Conservation (phyloP, 495 filamentous ascomycete genomes). For the Penicillium herquei region DNA sequence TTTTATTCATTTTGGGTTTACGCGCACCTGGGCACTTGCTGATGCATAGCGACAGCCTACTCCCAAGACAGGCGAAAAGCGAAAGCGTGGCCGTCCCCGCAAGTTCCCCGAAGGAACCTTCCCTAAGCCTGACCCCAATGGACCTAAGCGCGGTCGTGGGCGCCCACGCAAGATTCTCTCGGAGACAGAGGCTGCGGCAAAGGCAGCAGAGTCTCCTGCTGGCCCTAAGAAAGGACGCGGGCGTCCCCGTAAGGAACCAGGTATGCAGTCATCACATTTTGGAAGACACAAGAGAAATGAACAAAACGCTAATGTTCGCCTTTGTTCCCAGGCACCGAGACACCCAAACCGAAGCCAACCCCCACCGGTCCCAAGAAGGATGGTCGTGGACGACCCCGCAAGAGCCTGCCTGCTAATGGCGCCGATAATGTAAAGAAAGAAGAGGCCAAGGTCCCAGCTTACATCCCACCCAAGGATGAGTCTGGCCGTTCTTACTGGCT, state of each 20-base stretch:
- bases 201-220: constrained; percentile 1
- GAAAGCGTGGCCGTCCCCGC: constrained; percentile 40
- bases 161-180: constrained; percentile 28
- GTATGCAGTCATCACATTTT: constrained; percentile 9
- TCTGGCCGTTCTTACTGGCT: constrained; percentile 69
- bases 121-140: constrained; percentile 23
- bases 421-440: constrained; percentile 8
- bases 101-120: constrained; percentile 28
- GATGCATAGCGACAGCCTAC: constrained; percentile 9
- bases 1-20: background rate
- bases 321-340: constrained; percentile 5
- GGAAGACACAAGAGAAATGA: too few species aligned
- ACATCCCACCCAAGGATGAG: constrained; percentile 12
- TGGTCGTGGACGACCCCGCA: constrained; percentile 26
- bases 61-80: constrained; percentile 35
- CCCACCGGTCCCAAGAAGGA: constrained; percentile 13
- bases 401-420: constrained; percentile 23
- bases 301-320: background rate
- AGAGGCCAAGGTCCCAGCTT: constrained; percentile 7
- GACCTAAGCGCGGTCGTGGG: constrained; percentile 41
- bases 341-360: background rate
- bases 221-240: constrained; percentile 23
- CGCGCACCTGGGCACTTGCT: background rate
- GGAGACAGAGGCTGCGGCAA: constrained; percentile 8
- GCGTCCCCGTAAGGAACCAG: constrained; percentile 30